A percentile compares a stretch with the other conserved stretches of the same genome.
phyloP scores from a whole-genome alignment of 2,329 filamentous ascomycete species.

The Verticillium zaregamsianum region DNA sequence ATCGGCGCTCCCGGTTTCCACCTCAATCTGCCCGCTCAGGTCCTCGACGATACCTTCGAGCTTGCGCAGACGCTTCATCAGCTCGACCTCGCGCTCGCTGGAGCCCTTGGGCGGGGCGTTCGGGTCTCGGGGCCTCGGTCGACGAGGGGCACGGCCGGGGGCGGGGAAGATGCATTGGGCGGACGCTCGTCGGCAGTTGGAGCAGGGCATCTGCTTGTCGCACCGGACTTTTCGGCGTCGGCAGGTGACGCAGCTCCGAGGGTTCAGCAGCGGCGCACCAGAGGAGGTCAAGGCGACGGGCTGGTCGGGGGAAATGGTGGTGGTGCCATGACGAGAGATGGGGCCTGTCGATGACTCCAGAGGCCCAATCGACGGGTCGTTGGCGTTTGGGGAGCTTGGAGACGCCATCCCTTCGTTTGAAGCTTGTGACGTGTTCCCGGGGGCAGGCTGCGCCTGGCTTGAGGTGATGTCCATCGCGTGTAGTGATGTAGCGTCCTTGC shows the following conservation, averaged over 20 bases:
- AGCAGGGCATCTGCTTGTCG: constrained; percentile 73
- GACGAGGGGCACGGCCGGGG: constrained; percentile 67
- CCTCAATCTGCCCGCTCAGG: constrained; percentile 49
- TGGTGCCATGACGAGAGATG: background rate
- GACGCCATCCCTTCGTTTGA: background rate
- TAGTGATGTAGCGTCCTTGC: too few species aligned
- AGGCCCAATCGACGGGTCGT: background rate
- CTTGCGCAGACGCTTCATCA: constrained; percentile 68
- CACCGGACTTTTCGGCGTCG: constrained; percentile 66
- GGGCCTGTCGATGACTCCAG: background rate
- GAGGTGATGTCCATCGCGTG: background rate
- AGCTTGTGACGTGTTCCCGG: background rate
- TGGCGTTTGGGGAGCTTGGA: background rate
- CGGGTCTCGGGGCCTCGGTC: constrained; percentile 60
- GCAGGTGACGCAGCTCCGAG: constrained; percentile 46
- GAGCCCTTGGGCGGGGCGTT: constrained; percentile 57
- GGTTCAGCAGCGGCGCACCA: constrained; percentile 34
- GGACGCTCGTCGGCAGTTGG: constrained; percentile 67
- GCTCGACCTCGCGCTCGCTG: constrained; percentile 61
- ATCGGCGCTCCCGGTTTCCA: constrained; percentile 20
- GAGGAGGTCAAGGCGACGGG: constrained; percentile 11
- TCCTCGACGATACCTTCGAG: constrained; percentile 74
- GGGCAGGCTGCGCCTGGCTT: background rate
- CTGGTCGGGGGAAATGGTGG: constrained; percentile 11
- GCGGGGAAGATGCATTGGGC: constrained; percentile 72